These are phyloP conservation scores for Cicer bijugum DNA, from an alignment of 306 rosid genomes.

Conservation along the genomic window DNA sequence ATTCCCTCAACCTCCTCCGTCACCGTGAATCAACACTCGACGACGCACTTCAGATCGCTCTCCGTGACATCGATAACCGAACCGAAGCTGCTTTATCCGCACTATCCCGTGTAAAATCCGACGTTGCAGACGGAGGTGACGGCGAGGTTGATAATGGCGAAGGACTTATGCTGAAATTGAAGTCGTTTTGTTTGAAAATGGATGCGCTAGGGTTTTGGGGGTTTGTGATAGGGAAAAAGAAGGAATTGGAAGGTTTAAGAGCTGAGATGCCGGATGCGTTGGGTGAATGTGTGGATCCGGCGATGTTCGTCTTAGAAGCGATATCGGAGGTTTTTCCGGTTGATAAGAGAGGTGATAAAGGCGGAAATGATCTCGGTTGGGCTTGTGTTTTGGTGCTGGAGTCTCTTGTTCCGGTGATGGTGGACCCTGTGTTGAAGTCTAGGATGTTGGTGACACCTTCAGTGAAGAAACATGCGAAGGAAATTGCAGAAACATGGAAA, in stretches of 20 bases:
- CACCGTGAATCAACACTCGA: constrained; percentile 78
- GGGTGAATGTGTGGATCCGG: constrained; percentile 83
- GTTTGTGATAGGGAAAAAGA: constrained; percentile 76
- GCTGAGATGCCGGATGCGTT: constrained; percentile 73
- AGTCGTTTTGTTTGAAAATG: constrained; percentile 72
- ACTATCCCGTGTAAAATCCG: background rate
- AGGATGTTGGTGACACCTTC: constrained; percentile 83
- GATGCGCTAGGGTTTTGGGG: constrained; percentile 78
- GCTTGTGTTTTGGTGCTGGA: constrained; percentile 91
- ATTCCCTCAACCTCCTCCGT: constrained; percentile 70
- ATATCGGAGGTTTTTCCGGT: constrained; percentile 92
- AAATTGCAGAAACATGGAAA: constrained; percentile 92
- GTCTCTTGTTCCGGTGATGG: constrained; percentile 77
- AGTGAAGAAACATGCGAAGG: constrained; percentile 71
- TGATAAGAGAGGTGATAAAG: constrained; percentile 70
- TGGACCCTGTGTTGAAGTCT: constrained; percentile 78
- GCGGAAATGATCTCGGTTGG: constrained; percentile 86
- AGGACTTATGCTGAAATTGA: constrained; percentile 64
- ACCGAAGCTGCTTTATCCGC: constrained; percentile 61
- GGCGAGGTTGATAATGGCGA: constrained; percentile 80
- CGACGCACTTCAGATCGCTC: constrained; percentile 72
- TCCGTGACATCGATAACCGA: constrained; percentile 65
- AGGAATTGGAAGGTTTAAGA: constrained; percentile 76
- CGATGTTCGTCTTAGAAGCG: constrained; percentile 83
- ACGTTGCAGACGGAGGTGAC: background rate